phyloP scores from a whole-genome alignment of 2,329 filamentous ascomycete genomes.

The Orbilia oligospora region DNA sequence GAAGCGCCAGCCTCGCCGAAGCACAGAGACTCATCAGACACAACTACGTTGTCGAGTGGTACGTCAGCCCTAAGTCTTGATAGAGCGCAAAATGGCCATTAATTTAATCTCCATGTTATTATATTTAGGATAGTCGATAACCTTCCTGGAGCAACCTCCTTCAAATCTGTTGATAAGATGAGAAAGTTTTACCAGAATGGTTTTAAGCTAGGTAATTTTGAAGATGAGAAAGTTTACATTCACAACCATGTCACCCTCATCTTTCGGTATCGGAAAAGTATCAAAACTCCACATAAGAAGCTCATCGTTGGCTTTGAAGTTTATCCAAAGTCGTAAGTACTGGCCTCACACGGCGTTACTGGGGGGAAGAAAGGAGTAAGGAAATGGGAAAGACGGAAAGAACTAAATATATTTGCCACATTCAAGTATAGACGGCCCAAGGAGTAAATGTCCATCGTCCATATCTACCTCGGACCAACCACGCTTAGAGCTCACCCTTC shows the following conservation, averaged over 20 bases:
- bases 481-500: constrained; percentile 77
- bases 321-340: constrained; percentile 76
- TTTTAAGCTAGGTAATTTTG: constrained; percentile 87
- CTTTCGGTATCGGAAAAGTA: constrained; percentile 80
- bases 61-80: not conserved
- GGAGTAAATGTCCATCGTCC: constrained; percentile 73
- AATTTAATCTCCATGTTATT: not conserved
- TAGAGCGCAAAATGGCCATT: not conserved
- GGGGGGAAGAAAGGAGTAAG: too few relatives aligned
- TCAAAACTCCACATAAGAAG: constrained; percentile 78
- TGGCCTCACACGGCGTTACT: not conserved
- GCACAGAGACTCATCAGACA: constrained; percentile 81
- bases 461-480: constrained; percentile 60
- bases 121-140: constrained; percentile 82
- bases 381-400: too few relatives aligned
- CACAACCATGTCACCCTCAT: constrained; percentile 92
- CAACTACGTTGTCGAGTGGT: constrained; percentile 89
- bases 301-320: constrained; percentile 91
- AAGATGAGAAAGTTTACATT: constrained; percentile 75
- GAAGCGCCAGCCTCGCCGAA: constrained; percentile 75
- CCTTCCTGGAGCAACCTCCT: constrained; percentile 87
- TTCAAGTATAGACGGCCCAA: constrained; percentile 74
- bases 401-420: not conserved
- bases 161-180: constrained; percentile 86
- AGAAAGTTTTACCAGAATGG: constrained; percentile 90